Percentiles rank a stretch among this genome's conserved stretches.
phyloP scores from a whole-genome alignment of 2,329 filamentous ascomycete genomes.

The Cladosporium sp. region DNA sequence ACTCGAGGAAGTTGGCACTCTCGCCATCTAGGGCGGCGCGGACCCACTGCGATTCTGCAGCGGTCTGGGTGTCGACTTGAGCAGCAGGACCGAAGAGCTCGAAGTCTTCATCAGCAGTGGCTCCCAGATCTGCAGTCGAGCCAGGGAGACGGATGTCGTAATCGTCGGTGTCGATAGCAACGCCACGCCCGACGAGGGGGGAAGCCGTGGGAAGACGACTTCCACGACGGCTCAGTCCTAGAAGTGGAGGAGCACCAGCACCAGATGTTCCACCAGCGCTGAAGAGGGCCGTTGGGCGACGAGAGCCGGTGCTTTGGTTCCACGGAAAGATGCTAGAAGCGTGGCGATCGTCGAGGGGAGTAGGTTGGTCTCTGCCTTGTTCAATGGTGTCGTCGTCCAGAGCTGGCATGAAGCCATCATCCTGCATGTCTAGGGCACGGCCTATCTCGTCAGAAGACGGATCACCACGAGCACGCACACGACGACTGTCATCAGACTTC shows the following conservation, averaged over 20 bases:
- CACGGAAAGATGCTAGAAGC: slow-evolving; percentile 62
- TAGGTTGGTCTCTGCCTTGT: slow-evolving; percentile 62
- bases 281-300: slow-evolving; percentile 37
- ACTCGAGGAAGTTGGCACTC: slow-evolving; percentile 58
- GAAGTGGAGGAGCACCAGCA: slow-evolving; percentile 19
- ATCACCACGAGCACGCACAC: slow-evolving; percentile 29
- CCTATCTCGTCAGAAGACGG: slow-evolving; percentile 22
- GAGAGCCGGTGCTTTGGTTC: slow-evolving; percentile 47
- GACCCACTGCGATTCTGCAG: slow-evolving; percentile 45
- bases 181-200: slow-evolving; percentile 52
- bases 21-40: slow-evolving; percentile 53
- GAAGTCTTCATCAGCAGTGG: slow-evolving; percentile 35
- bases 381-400: slow-evolving; percentile 48
- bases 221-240: slow-evolving; percentile 38
- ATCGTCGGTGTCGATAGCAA: slow-evolving; percentile 16
- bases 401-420: slow-evolving; percentile 18
- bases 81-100: slow-evolving; percentile 43
- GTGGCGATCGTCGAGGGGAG: slow-evolving; percentile 57
- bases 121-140: slow-evolving; percentile 16
- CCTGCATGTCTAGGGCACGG: slow-evolving; percentile 4
- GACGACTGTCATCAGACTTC: slow-evolving; percentile 23
- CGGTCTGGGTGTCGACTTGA: slow-evolving; percentile 46
- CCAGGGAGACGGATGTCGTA: slow-evolving; percentile 19
- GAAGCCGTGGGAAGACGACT: slow-evolving; percentile 55
- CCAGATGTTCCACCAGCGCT: slow-evolving; percentile 31